A percentile compares a stretch with the other conserved stretches of the same genome.
phyloP scores from a whole-genome alignment of 1,284 basidiomycete species.

The Rhodotorula sp. region DNA sequence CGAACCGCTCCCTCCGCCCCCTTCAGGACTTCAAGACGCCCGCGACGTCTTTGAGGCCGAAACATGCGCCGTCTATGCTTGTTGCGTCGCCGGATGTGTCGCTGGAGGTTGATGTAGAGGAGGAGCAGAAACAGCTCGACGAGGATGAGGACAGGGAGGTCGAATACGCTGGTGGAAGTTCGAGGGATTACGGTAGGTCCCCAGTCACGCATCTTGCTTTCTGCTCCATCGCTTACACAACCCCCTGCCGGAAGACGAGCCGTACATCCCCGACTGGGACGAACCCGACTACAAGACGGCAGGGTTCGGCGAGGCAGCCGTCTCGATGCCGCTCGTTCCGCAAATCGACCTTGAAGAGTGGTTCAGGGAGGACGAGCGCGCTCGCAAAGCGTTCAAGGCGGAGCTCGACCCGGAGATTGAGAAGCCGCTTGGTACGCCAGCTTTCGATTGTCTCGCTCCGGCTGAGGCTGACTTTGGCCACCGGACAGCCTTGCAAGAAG shows the following conservation, averaged over 20 bases:
- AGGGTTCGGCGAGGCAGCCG: constrained; percentile 3
- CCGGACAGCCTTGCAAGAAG: neutral
- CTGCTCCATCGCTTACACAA: neutral
- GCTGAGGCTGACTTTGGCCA: neutral
- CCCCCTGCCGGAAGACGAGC: constrained; percentile 18
- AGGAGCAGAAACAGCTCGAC: neutral
- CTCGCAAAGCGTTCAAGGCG: neutral
- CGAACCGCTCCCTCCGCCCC: constrained; percentile 12
- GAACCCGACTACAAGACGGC: constrained; percentile 24
- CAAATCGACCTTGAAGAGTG: constrained; percentile 10
- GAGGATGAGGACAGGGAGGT: constrained; percentile 21
- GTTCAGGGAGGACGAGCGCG: neutral
- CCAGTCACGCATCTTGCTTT: too few relatives aligned
- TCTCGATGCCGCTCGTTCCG: neutral
- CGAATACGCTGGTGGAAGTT: constrained; percentile 25
- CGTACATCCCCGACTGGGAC: constrained; percentile 19
- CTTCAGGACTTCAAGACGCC: constrained; percentile 9
- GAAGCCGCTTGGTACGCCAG: neutral
- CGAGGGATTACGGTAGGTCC: constrained; percentile 23
- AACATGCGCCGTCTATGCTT: neutral
- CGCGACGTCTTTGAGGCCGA: constrained; percentile 1
- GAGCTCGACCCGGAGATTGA: neutral
- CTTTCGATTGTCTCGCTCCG: neutral
- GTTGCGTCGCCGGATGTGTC: constrained; percentile 23
- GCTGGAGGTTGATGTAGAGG: constrained; percentile 4